phyloP scores from a whole-genome alignment of 352 stramenopile species.

The Pythium vanterpoolii region DNA sequence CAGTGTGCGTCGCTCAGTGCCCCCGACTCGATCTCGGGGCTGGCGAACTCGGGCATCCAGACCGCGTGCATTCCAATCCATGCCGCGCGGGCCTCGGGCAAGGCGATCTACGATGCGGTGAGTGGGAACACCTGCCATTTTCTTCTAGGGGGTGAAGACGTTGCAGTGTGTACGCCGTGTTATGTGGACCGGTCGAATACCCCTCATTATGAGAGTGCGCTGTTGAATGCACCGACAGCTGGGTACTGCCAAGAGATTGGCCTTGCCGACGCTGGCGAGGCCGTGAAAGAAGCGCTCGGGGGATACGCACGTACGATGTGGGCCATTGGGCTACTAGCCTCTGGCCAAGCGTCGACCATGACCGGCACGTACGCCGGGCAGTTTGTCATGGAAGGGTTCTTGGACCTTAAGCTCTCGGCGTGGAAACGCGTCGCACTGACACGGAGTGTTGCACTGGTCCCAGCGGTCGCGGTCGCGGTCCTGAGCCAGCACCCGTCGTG shows the following conservation, averaged over 20 bases:
- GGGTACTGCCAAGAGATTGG: conserved; percentile 89
- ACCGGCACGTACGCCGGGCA: conserved; percentile 96
- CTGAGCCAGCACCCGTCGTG: conserved; percentile 79
- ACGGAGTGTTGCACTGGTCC: conserved; percentile 89
- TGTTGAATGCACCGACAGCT: conserved; percentile 23
- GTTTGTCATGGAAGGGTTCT: conserved; percentile 97
- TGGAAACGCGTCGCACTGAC: conserved; percentile 84
- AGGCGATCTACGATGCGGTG: conserved; percentile 57
- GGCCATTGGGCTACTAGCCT: conserved; percentile 92
- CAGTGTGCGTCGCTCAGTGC: conserved; percentile 45
- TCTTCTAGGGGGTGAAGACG: neutral
- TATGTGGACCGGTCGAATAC: conserved; percentile 38
- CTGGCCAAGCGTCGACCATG: conserved; percentile 95
- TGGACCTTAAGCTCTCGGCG: conserved; percentile 87
- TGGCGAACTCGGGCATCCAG: conserved; percentile 52
- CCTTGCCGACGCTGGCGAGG: conserved; percentile 69
- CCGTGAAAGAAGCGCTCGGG: conserved; percentile 79
- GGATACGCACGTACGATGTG: conserved; percentile 87
- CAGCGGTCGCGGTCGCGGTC: conserved; percentile 83
- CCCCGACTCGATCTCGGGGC: conserved; percentile 46
- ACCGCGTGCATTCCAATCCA: conserved; percentile 60
- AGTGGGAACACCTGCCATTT: conserved; percentile 54
- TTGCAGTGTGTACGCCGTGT: conserved; percentile 35
- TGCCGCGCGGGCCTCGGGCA: conserved; percentile 44
- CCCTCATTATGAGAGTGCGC: conserved; percentile 5